Conservation (phyloP, 2,329 filamentous ascomycete genomes). For the Escovopsis weberi region DNA sequence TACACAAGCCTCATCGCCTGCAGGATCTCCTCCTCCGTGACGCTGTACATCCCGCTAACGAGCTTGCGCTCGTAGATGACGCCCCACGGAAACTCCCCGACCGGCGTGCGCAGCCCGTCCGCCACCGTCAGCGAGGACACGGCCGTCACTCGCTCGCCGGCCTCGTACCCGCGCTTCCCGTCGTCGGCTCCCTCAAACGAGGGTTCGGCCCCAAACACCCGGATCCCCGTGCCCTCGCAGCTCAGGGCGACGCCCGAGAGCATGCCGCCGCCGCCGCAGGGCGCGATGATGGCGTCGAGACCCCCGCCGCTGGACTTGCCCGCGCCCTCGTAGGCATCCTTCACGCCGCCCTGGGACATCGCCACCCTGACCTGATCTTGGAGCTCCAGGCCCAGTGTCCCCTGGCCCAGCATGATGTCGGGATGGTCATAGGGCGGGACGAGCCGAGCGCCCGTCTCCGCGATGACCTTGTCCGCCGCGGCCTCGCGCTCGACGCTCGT, state of each 20-base stretch:
- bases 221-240: conserved; percentile 53
- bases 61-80: conserved; percentile 60
- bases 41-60: conserved; percentile 55
- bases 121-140: conserved; percentile 74
- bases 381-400: conserved; percentile 75
- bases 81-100: conserved; percentile 62
- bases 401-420: conserved; percentile 83
- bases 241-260: conserved; percentile 70
- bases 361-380: conserved; percentile 53
- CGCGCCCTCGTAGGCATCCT: conserved; percentile 1
- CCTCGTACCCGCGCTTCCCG: conserved; percentile 52
- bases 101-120: conserved; percentile 73
- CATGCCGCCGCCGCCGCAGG: conserved; percentile 80
- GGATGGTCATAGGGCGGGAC: conserved; percentile 89
- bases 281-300: conserved; percentile 63
- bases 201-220: conserved; percentile 81
- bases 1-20: conserved; percentile 62
- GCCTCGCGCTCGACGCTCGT: conserved; percentile 72
- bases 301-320: conserved; percentile 5
- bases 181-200: conserved; percentile 74
- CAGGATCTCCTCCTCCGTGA: conserved; percentile 70
- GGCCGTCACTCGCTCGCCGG: conserved; percentile 45
- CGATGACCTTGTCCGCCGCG: conserved; percentile 52
- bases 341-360: conserved; percentile 20
- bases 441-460: conserved; percentile 58